Evolutionary conservation across 345 rosid genomes (phyloP), one percentile per base, ranked within the genome.

Genomic region (Aurinia saxatilis): DNA sequence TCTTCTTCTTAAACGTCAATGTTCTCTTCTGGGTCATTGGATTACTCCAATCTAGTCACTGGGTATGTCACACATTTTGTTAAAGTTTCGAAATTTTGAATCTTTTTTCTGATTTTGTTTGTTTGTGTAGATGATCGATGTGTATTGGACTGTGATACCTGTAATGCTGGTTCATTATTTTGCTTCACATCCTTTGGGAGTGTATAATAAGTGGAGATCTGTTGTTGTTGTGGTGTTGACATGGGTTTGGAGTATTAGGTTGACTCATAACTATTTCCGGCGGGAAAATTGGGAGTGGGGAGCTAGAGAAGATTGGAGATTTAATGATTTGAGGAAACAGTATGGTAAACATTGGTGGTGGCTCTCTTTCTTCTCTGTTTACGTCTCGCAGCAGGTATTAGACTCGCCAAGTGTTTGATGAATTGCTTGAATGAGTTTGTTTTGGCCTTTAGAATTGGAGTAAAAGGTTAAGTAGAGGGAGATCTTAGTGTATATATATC

Each of bases 221-320:
- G 79, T 57, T 40, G 75, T 79, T 30, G 91, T 84, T 60, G 73
- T 80, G 2, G 7, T 64, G 30, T 56, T 87, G 70, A 84, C 95
- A 0, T 90, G 90, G 96, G 47, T 87, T 5, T 93, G 99, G 99
- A 71, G 82, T 73, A 59, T 87, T 38, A 80, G 99, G 78, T 78
- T 93, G 53, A 78, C 83, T 66, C 91, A 93, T 67, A 93, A 79
- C 78, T 93, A 93, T 54, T 81, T 93, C 64, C 75, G 99, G 82
- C 86, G 99, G 36, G 99, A 90, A 72, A 87, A 85, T 12, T 93
- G 99, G 99, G 84, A 82, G 68, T 93, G 88, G 90, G 97, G 99
- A 18, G 95, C 90, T 46, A 78, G 96, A 63, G 99, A 93, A 45
- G 99, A 93, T 67, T 93, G 99, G 99, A 75, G 99, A 46, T 93